Evolutionary conservation across 495 filamentous ascomycete species (phyloP).

Genomic region (Penicillium silybi): DNA sequence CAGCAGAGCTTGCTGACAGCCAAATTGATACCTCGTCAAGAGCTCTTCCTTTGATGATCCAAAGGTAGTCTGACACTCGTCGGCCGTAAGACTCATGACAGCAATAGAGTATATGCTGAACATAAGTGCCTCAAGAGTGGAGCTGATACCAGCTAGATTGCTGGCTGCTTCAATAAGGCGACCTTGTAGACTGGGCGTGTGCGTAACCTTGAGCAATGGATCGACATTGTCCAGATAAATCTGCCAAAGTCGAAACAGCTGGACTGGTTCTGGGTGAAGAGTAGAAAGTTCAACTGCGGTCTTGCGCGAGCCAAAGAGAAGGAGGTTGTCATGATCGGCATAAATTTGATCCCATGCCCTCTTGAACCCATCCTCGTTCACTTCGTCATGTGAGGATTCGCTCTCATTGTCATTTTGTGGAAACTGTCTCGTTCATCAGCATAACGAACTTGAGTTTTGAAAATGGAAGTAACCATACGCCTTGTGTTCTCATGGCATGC

Average conservation of each 20-base stretch:
- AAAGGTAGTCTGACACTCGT: constrained; percentile 43
- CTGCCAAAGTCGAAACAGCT: constrained; percentile 48
- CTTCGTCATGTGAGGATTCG: constrained; percentile 23
- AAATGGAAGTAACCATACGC: constrained; percentile 29
- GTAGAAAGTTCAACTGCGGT: constrained; percentile 40
- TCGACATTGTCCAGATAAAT: constrained; percentile 49
- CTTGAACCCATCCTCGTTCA: constrained; percentile 31
- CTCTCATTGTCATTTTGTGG: constrained; percentile 15
- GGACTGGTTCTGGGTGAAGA: constrained; percentile 43
- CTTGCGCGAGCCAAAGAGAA: constrained; percentile 47
- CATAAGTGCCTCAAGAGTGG: constrained; percentile 40
- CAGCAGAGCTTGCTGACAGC: constrained; percentile 52
- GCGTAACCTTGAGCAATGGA: constrained; percentile 51
- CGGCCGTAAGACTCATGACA: constrained; percentile 37
- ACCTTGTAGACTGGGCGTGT: constrained; percentile 48
- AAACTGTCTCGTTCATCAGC: not conserved
- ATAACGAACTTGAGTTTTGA: not conserved
- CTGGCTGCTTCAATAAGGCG: constrained; percentile 36
- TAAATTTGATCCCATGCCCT: constrained; percentile 42
- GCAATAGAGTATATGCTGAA: constrained; percentile 56
- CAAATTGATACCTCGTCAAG: constrained; percentile 44
- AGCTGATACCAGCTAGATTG: constrained; percentile 16
- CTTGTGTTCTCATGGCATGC: constrained; percentile 42
- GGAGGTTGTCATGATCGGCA: constrained; percentile 32
- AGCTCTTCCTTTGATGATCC: constrained; percentile 42